phyloP scores from a whole-genome alignment of 805 yeast genomes.

The Schwanniomyces pseudopolymorphus region DNA sequence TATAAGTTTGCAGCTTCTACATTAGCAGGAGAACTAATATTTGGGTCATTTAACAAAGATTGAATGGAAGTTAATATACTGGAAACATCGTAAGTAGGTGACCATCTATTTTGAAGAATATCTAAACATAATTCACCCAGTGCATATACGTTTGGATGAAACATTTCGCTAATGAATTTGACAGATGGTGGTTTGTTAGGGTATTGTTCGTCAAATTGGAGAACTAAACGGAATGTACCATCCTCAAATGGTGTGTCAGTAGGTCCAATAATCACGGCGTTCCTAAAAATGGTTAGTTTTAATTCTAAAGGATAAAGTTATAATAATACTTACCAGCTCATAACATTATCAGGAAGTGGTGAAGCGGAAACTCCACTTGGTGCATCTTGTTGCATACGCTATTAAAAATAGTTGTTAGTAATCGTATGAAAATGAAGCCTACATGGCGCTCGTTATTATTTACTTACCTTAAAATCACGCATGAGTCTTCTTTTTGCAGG shows the following conservation, averaged over 20 bases:
- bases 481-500: conserved; percentile 98
- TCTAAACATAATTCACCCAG: conserved; percentile 94
- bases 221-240: conserved; percentile 84
- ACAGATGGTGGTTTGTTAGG: conserved; percentile 97
- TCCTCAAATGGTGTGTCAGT: conserved; percentile 97
- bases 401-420: conserved; percentile 13
- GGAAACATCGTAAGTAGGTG: conserved; percentile 97
- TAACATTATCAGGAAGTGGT: conserved; percentile 94
- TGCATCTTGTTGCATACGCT: conserved; percentile 96
- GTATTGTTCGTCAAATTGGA: conserved; percentile 94
- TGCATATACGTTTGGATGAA: conserved; percentile 96
- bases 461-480: conserved; percentile 90
- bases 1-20: conserved; percentile 96
- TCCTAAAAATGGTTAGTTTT: conserved; percentile 34
- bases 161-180: conserved; percentile 89
- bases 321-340: conserved; percentile 60
- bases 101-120: conserved; percentile 95
- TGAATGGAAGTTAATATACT: conserved; percentile 93
- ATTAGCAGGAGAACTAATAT: conserved; percentile 94
- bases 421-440: neutral
- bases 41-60: conserved; percentile 90
- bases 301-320: neutral
- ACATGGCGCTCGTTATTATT: neutral
- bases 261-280: conserved; percentile 97
- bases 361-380: conserved; percentile 98